Percentiles rank a stretch among this genome's conserved stretches.
Evolutionary conservation across 2,329 filamentous ascomycete species (phyloP).

Genomic region (Penicillium sp.): DNA sequence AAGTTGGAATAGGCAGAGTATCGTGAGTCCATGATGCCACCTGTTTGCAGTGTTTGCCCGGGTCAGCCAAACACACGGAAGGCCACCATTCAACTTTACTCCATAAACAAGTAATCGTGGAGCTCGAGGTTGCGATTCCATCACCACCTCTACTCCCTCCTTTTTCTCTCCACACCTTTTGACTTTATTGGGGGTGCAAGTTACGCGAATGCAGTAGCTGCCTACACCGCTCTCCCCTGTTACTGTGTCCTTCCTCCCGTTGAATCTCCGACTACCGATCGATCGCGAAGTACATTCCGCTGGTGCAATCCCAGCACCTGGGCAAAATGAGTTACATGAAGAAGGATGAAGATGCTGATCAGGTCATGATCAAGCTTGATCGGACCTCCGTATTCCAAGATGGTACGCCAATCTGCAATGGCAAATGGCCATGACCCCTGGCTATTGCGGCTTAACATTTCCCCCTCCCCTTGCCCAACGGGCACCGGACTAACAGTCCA

Average conservation of each 20-base stretch:
- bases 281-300: conserved; percentile 25
- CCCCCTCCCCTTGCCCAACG: not conserved
- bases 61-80: conserved; percentile 35
- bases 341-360: conserved; percentile 97
- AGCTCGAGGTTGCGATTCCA: conserved; percentile 23
- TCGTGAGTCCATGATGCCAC: conserved; percentile 29
- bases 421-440: conserved; percentile 14
- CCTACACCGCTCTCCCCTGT: conserved; percentile 24
- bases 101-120: conserved; percentile 24
- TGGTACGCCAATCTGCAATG: conserved; percentile 59
- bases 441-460: conserved; percentile 21
- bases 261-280: conserved; percentile 22
- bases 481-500: conserved; percentile 11
- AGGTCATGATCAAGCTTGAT: conserved; percentile 93
- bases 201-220: conserved; percentile 26
- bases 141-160: conserved; percentile 15
- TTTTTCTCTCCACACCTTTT: not conserved
- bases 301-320: conserved; percentile 34
- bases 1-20: conserved; percentile 3
- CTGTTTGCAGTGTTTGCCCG: conserved; percentile 42
- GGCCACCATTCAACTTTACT: conserved; percentile 39
- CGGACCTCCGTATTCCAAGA: conserved; percentile 98
- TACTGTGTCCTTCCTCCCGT: conserved; percentile 25
- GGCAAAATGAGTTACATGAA: conserved; percentile 88
- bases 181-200: conserved; percentile 10